Percentiles rank a stretch among this genome's conserved stretches.
These are phyloP conservation scores for Naegleria lovaniensis DNA, from an alignment of 208 protist species.

Conservation along the genomic window DNA sequence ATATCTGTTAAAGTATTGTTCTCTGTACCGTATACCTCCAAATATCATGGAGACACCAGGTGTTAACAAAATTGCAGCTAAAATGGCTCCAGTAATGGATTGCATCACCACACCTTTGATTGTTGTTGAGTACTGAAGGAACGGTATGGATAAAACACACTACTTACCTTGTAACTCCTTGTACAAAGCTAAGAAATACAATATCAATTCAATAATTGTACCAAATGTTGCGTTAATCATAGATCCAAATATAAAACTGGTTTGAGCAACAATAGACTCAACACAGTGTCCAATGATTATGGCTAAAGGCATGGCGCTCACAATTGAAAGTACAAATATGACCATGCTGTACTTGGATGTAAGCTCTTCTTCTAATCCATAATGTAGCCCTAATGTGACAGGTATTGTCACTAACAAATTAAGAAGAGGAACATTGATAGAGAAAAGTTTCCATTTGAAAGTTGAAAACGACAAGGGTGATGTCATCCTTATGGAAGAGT, in stretches of 20 bases:
- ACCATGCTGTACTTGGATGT: neutral
- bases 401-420: neutral
- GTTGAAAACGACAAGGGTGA: neutral
- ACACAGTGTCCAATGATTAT: slow-evolving; percentile 34
- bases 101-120: slow-evolving; percentile 32
- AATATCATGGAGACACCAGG: slow-evolving; percentile 30
- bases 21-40: slow-evolving; percentile 57
- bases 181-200: slow-evolving; percentile 44
- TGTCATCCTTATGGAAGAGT: neutral
- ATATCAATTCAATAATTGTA: slow-evolving; percentile 61
- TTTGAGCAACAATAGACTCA: slow-evolving; percentile 51
- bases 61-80: slow-evolving; percentile 52
- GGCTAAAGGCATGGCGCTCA: neutral
- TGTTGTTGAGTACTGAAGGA: no score
- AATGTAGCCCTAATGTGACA: neutral
- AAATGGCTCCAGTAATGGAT: slow-evolving; percentile 47
- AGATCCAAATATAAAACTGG: slow-evolving; percentile 56
- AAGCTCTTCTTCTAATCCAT: neutral
- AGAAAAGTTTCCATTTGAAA: neutral
- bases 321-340: neutral
- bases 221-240: slow-evolving; percentile 65
- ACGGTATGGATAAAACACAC: no score
- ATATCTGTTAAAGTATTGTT: slow-evolving; percentile 56
- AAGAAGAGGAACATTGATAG: neutral
- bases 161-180: slow-evolving; percentile 31